phyloP scores from a whole-genome alignment of 139 green algal genomes.

The Micromonas pusilla region DNA sequence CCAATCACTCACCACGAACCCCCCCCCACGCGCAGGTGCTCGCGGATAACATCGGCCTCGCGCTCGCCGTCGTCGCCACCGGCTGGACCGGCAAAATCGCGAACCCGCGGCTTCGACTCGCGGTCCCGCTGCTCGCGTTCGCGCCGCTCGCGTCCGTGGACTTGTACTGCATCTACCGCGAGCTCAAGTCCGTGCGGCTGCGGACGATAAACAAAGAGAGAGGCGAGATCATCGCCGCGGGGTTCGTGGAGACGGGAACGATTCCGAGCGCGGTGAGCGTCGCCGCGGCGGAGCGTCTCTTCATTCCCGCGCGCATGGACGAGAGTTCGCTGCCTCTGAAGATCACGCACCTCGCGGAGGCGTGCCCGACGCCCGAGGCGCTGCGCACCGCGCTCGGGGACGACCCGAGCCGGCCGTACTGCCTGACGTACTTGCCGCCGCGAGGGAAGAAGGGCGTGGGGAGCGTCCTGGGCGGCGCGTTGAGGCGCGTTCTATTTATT shows the following conservation, averaged over 20 bases:
- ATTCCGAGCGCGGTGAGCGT: slow-evolving; percentile 47
- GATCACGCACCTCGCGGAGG: slow-evolving; percentile 2
- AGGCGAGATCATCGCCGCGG: slow-evolving; percentile 64
- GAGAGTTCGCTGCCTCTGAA: neutral
- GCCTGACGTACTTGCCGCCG: neutral
- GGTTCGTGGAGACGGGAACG: slow-evolving; percentile 49
- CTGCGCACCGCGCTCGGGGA: neutral
- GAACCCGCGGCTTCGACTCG: slow-evolving; percentile 6
- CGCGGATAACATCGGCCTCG: slow-evolving; percentile 74
- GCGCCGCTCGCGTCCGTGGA: slow-evolving; percentile 54
- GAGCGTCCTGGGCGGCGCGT: neutral
- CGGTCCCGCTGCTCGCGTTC: slow-evolving; percentile 53
- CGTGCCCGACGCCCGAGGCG: neutral
- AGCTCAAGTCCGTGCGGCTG: slow-evolving; percentile 78
- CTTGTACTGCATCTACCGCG: slow-evolving; percentile 59
- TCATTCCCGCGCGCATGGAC: slow-evolving; percentile 2
- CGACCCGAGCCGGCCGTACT: neutral
- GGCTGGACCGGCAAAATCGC: slow-evolving; percentile 22
- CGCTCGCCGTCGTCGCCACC: slow-evolving; percentile 46
- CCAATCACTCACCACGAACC: too few species aligned
- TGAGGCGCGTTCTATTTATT: neutral
- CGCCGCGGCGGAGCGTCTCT: slow-evolving; percentile 19
- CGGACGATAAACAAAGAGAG: slow-evolving; percentile 74
- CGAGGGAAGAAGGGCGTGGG: neutral
- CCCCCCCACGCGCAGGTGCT: too few species aligned